phyloP scores from a whole-genome alignment of 495 filamentous ascomycete genomes.

The Podospora bellae-mahoneyi region DNA sequence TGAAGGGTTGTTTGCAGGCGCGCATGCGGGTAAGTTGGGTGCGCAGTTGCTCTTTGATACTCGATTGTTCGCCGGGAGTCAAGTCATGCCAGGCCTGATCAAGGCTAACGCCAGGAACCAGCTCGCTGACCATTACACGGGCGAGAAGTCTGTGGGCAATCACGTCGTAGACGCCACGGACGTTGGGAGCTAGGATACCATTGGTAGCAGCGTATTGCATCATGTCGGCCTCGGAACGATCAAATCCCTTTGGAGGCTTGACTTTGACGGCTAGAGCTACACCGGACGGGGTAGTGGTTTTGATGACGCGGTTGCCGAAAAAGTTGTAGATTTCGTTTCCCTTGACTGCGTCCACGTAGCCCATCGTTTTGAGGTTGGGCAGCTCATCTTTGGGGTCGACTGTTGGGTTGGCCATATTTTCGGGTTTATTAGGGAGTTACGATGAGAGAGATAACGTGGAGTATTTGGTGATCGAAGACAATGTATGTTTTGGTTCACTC shows the following conservation, averaged over 20 bases:
- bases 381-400: not conserved
- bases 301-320: not conserved
- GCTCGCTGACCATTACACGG: constrained; percentile 9
- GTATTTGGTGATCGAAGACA: too few relatives aligned
- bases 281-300: not conserved
- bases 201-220: not conserved
- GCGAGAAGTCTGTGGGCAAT: constrained; percentile 2
- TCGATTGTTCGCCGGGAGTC: not conserved
- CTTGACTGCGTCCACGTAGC: not conserved
- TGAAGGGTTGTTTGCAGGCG: not conserved
- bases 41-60: not conserved
- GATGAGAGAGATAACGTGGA: too few relatives aligned
- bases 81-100: not conserved
- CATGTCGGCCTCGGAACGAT: not conserved
- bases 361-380: not conserved
- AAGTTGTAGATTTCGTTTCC: not conserved
- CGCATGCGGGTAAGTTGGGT: not conserved
- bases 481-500: too few relatives aligned
- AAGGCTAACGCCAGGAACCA: constrained; percentile 2
- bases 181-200: constrained; percentile 1
- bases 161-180: constrained; percentile 12
- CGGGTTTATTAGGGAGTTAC: too few relatives aligned
- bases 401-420: too few relatives aligned
- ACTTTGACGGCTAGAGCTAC: not conserved
- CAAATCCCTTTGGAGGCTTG: not conserved